phyloP scores from a whole-genome alignment of 1,139 yeast genomes.

The Blastobotrys raffinosifermentans region DNA sequence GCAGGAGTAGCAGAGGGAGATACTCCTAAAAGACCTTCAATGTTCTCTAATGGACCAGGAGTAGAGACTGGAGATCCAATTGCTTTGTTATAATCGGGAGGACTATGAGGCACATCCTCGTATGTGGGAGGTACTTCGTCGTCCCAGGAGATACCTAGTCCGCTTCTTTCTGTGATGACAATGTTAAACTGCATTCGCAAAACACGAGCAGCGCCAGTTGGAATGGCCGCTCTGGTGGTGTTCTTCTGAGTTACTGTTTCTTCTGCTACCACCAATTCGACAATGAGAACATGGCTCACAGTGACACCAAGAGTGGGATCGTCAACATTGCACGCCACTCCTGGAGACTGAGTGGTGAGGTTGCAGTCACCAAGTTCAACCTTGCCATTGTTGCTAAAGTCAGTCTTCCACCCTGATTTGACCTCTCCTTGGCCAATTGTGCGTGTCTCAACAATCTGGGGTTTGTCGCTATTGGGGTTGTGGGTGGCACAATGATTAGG shows the following conservation, averaged over 20 bases:
- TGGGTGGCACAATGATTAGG: conserved; percentile 29
- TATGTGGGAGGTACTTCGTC: conserved; percentile 98
- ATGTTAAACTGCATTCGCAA: conserved; percentile 89
- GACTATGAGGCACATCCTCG: conserved; percentile 77
- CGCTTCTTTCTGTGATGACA: conserved; percentile 78
- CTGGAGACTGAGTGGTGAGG: conserved; percentile 41
- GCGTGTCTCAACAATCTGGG: conserved; percentile 56
- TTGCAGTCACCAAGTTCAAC: conserved; percentile 70
- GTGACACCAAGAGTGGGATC: conserved; percentile 76
- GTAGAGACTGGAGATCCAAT: conserved; percentile 10
- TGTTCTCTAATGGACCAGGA: conserved; percentile 20
- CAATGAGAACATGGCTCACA: conserved; percentile 67
- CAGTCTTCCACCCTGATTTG: conserved; percentile 92
- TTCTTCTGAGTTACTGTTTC: conserved; percentile 45
- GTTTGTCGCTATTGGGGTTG: conserved; percentile 8
- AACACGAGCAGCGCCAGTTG: conserved; percentile 92
- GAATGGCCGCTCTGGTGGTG: conserved; percentile 29
- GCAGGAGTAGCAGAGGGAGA: conserved; percentile 1
- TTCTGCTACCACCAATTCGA: conserved; percentile 92
- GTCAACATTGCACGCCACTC: conserved; percentile 71
- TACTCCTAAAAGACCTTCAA: conserved; percentile 21
- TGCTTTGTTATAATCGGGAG: conserved; percentile 61
- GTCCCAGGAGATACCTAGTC: conserved; percentile 97
- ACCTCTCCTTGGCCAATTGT: conserved; percentile 73
- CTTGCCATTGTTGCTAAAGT: conserved; percentile 67